Base-by-base conservation (phyloP, 1,139 yeast genomes). In the Yamadazyma mexicana region DNA sequence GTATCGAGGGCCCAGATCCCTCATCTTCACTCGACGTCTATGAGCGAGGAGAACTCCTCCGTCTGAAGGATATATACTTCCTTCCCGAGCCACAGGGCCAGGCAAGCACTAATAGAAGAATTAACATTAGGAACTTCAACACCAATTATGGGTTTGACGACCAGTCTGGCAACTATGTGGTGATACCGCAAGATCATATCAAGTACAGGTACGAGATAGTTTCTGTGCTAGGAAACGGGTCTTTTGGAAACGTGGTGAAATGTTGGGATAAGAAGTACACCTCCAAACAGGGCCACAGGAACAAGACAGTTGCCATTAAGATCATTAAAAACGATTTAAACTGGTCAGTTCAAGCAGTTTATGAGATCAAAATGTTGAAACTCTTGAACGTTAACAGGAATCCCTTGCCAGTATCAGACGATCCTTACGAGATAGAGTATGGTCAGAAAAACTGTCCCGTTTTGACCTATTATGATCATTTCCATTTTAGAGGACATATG, bases 401-500 rank as follows among this genome's bases (percentile, higher is more conserved):
- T 8, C 8, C 56, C 33, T 31, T 15, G 12, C 37, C 40, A 3
- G 30, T 34, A 2, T 31, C 42, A 4, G 40, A 47, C 28, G 48
- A 68, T 40, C 37, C 45, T 3, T 50, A 43, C 31, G 7, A 30
- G 8, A 26, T 33, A 11, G 51, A 49, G 26, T 49, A 52, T 35
- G 49, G 47, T 2, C 26, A 4, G 5, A 29, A 34, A n/a, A 52
- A 54, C 36, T 58, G 62, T 36, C 73, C 77, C 33, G 64, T 85
- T 15, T 58, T 87, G 30, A 61, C 73, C 17, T 85, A 83, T 54
- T 60, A 69, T 33, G 85, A 83, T 37, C 91, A 86, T 59, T 87
- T 88, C 62, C 79, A 79, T 51, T 87, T 87, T 58, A 66, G 96
- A 43, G 83, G 88, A 24, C 96, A 88, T 58, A 76, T 87, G 67